Evolutionary conservation across 83 land plant species (phyloP).

Genomic region (Thuja plicata): DNA sequence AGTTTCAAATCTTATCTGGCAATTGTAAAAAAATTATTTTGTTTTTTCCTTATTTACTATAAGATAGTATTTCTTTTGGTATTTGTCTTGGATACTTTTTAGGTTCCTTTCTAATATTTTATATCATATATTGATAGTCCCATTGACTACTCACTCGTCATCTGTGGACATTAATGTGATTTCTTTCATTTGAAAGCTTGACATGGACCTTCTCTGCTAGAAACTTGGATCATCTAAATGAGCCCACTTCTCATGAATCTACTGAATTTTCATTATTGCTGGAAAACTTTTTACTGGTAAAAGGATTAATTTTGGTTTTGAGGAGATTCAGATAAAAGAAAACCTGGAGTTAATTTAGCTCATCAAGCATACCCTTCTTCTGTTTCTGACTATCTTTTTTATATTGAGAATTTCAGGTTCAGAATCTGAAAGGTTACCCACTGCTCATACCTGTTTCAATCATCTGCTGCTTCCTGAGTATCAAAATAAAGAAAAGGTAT

Average conservation of each 20-base stretch:
- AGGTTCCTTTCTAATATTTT: not conserved
- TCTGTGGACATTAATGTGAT: not conserved
- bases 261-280: not conserved
- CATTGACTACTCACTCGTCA: not conserved
- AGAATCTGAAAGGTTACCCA: slow-evolving; percentile 33
- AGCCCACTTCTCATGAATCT: not conserved
- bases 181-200: not conserved
- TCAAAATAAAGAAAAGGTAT: slow-evolving; percentile 28
- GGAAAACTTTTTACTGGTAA: not conserved
- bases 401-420: slow-evolving; percentile 14
- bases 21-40: not conserved
- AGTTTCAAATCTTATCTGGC: not conserved
- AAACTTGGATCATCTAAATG: not conserved
- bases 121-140: not conserved
- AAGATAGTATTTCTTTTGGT: not conserved
- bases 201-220: not conserved
- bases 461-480: slow-evolving; percentile 36
- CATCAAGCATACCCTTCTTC: not conserved
- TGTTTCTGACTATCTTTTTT: not conserved
- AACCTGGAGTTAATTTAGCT: not conserved
- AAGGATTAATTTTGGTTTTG: not conserved
- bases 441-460: slow-evolving; percentile 35
- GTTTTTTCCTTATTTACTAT: not conserved
- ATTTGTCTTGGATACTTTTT: not conserved
- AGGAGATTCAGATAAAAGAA: not conserved